phyloP scores from a whole-genome alignment of 805 yeast species.

The Monosporozyma servazzii region DNA sequence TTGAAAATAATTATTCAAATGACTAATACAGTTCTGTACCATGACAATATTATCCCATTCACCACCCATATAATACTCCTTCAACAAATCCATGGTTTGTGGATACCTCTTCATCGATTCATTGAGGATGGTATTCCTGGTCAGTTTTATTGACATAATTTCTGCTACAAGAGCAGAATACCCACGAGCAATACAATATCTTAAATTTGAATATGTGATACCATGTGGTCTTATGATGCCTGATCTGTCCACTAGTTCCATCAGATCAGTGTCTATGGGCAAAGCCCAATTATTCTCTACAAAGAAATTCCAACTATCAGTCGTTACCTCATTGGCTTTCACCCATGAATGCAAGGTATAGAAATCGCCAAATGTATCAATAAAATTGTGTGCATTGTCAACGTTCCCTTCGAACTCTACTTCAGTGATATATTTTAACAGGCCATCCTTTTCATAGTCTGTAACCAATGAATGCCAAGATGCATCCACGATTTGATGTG shows the following conservation, averaged over 20 bases:
- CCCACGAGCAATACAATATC: constrained; percentile 48
- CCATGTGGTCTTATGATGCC: constrained; percentile 29
- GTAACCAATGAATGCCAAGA: constrained; percentile 58
- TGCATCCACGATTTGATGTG: constrained; percentile 57
- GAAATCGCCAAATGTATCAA: constrained; percentile 62
- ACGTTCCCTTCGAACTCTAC: constrained; percentile 47
- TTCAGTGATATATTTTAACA: constrained; percentile 41
- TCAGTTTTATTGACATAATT: constrained; percentile 14
- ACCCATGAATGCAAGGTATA: constrained; percentile 35
- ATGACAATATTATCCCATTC: constrained; percentile 17
- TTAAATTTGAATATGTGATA: constrained; percentile 30
- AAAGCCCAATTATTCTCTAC: constrained; percentile 32
- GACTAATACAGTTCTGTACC: constrained; percentile 12
- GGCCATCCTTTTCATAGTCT: constrained; percentile 31
- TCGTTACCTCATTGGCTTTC: constrained; percentile 2
- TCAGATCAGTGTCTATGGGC: constrained; percentile 36
- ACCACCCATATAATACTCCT: constrained; percentile 23
- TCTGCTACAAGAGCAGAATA: constrained; percentile 43
- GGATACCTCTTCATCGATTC: constrained; percentile 14
- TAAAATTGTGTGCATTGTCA: constrained; percentile 41
- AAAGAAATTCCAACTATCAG: constrained; percentile 13
- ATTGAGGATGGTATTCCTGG: constrained; percentile 10
- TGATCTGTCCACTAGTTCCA: constrained; percentile 30
- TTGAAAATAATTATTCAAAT: neutral
- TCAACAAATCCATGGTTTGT: constrained; percentile 15